Evolutionary conservation across 208 protist genomes (phyloP).

Genomic region (Trypanosomatidae sp.): DNA sequence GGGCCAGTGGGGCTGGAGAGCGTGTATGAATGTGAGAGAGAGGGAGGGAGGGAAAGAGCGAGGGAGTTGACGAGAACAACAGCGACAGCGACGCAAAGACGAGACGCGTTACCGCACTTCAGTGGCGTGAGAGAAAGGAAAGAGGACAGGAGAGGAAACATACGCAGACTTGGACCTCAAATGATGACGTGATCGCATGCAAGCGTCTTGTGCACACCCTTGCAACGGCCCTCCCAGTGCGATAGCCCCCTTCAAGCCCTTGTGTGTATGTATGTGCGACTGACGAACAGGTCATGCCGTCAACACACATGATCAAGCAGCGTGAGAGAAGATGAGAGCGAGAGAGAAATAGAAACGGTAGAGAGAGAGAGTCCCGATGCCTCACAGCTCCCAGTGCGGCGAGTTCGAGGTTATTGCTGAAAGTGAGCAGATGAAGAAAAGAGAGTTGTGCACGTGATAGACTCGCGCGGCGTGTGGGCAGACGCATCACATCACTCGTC

Average conservation of each 20-base stretch:
- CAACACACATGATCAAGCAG: neutral
- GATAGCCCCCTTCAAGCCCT: neutral
- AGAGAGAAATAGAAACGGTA: neutral
- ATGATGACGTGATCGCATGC: neutral
- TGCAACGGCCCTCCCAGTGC: neutral
- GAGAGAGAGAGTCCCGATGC: neutral
- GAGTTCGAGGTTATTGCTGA: neutral
- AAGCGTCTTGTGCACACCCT: neutral
- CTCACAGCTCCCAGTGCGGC: neutral
- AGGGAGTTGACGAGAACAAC: neutral
- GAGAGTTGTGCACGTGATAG: neutral
- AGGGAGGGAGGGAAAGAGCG: neutral
- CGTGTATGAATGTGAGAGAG: neutral
- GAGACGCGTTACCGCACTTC: no score
- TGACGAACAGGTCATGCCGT: neutral
- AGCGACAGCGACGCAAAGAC: no score
- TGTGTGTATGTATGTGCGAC: neutral
- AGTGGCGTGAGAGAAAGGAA: neutral
- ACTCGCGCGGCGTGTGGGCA: neutral
- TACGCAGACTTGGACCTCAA: neutral
- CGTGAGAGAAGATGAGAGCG: neutral
- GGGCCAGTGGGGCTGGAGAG: neutral
- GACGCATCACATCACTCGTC: no score
- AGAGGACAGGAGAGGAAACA: neutral
- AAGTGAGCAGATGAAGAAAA: conserved; percentile 6